These are phyloP conservation scores for Blastomyces parvus DNA, from an alignment of 2,329 filamentous ascomycete genomes.

Conservation along the genomic window DNA sequence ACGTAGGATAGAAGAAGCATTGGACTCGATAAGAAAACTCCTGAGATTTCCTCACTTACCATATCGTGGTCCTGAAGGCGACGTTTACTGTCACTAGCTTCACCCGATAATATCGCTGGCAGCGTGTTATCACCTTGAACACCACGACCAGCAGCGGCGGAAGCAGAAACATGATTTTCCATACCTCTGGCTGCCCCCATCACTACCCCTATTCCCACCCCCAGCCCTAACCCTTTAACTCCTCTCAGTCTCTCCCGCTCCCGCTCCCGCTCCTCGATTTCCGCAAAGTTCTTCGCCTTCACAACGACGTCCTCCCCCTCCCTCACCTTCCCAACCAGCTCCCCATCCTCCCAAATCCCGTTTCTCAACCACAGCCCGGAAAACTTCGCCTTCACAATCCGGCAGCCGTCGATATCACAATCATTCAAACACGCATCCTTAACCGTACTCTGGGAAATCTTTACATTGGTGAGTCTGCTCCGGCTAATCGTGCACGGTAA, in stretches of 20 bases:
- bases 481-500: neutral
- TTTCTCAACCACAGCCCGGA: constrained; percentile 6
- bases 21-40: too few relatives aligned
- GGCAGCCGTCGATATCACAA: neutral
- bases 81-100: neutral
- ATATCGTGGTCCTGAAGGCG: neutral
- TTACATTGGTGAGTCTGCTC: neutral
- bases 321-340: constrained; percentile 4
- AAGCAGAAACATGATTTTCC: neutral
- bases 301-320: constrained; percentile 1
- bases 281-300: constrained; percentile 2
- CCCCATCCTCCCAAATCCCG: constrained; percentile 4
- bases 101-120: neutral
- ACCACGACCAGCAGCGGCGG: neutral
- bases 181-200: neutral
- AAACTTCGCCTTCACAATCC: neutral
- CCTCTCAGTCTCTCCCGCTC: neutral
- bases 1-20: neutral
- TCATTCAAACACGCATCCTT: neutral
- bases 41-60: neutral
- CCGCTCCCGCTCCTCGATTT: constrained; percentile 1
- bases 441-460: neutral
- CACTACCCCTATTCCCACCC: neutral
- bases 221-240: neutral
- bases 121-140: neutral